These are phyloP conservation scores for Cardamine occulta DNA, from an alignment of 345 rosid species.

Conservation along the genomic window DNA sequence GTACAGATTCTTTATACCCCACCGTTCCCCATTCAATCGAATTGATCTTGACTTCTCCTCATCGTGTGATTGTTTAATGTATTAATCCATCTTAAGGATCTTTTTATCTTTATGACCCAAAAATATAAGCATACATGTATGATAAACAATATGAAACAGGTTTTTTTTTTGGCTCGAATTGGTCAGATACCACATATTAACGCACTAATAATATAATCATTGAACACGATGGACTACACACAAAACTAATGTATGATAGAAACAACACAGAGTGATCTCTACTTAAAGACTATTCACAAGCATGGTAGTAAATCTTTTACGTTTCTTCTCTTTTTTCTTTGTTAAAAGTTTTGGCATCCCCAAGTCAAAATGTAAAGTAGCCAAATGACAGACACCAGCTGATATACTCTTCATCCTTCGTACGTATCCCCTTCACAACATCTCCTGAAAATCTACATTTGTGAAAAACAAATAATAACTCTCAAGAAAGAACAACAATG, in stretches of 20 bases:
- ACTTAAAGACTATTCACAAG: conserved; percentile 31
- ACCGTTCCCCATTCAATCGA: conserved; percentile 10
- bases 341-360: neutral
- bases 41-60: neutral
- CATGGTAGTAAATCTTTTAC: neutral
- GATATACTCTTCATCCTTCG: conserved; percentile 11
- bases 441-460: conserved; percentile 19
- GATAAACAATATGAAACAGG: neutral
- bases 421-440: conserved; percentile 10
- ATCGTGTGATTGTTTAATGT: conserved; percentile 22
- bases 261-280: neutral
- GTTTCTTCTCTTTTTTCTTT: neutral
- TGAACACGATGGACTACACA: neutral
- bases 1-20: conserved; percentile 44
- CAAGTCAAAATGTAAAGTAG: conserved; percentile 11
- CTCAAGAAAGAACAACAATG: conserved; percentile 11
- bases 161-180: neutral
- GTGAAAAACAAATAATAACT: conserved; percentile 19
- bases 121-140: neutral
- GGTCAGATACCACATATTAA: neutral
- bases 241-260: neutral
- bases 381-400: neutral
- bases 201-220: neutral
- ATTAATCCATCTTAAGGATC: conserved; percentile 11
- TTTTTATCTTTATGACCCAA: neutral